Evolutionary conservation across 129 eudicot genomes (phyloP).

Genomic region (Chrysanthemum lavandulifolium): DNA sequence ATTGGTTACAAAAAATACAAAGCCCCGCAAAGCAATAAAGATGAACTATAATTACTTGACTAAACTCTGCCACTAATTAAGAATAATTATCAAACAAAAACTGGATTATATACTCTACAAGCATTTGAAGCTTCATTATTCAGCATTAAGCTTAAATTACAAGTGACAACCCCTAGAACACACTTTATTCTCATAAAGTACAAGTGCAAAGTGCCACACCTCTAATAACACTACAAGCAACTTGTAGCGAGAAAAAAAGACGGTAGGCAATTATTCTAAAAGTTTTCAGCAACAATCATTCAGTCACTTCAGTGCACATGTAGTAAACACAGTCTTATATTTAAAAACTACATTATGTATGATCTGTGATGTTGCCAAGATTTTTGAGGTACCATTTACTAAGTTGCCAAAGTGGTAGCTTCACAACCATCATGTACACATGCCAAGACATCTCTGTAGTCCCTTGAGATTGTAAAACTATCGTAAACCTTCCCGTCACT

Average conservation of each 20-base stretch:
- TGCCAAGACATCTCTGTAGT: constrained; percentile 73
- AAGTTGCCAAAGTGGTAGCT: constrained; percentile 58
- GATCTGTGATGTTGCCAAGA: neutral
- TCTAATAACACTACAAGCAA: no score
- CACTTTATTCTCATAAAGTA: neutral
- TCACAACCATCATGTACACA: constrained; percentile 82
- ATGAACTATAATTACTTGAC: no score
- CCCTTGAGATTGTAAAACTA: constrained; percentile 73
- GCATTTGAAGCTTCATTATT: neutral
- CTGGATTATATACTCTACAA: neutral
- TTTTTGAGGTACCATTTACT: neutral
- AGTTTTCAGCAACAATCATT: no score
- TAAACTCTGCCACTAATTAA: no score
- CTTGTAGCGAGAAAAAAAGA: no score
- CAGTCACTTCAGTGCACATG: neutral
- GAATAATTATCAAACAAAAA: no score
- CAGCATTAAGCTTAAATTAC: neutral
- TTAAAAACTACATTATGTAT: no score
- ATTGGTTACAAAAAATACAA: no score
- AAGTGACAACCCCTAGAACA: neutral
- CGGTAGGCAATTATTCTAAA: no score
- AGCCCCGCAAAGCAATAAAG: no score
- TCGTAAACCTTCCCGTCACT: constrained; percentile 69
- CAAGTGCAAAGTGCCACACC: neutral
- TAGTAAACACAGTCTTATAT: no score